These are phyloP conservation scores for Hura crepitans DNA, from an alignment of 441 rosid genomes.

Conservation along the genomic window DNA sequence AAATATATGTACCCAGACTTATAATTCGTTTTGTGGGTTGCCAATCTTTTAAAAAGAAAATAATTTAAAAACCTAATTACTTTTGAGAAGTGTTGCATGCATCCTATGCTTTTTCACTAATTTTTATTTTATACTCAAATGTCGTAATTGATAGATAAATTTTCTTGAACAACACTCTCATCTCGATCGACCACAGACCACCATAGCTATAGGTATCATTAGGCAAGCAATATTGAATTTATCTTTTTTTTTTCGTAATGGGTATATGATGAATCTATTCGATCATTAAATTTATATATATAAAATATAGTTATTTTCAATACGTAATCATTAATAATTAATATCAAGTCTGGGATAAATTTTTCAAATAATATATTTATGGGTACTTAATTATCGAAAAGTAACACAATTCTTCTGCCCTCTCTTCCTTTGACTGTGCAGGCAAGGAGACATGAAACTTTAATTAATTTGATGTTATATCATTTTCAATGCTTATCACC, in stretches of 20 bases:
- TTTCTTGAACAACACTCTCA: not conserved
- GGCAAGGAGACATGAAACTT: no score
- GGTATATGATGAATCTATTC: no score
- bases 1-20: no score
- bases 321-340: no score
- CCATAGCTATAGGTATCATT: no score
- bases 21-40: not conserved
- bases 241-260: no score
- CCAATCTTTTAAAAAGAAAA: not conserved
- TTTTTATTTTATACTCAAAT: slow-evolving; percentile 3
- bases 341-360: no score
- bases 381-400: no score
- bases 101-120: not conserved
- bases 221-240: no score
- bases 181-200: not conserved
- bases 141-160: not conserved
- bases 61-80: not conserved
- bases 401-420: not conserved
- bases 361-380: no score
- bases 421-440: not conserved
- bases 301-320: no score
- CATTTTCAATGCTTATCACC: slow-evolving; percentile 17
- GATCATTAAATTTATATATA: no score
- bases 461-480: not conserved
- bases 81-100: slow-evolving; percentile 5